Base-by-base conservation (phyloP, 2,329 filamentous ascomycete species). In the Cercospora nicotianae region DNA sequence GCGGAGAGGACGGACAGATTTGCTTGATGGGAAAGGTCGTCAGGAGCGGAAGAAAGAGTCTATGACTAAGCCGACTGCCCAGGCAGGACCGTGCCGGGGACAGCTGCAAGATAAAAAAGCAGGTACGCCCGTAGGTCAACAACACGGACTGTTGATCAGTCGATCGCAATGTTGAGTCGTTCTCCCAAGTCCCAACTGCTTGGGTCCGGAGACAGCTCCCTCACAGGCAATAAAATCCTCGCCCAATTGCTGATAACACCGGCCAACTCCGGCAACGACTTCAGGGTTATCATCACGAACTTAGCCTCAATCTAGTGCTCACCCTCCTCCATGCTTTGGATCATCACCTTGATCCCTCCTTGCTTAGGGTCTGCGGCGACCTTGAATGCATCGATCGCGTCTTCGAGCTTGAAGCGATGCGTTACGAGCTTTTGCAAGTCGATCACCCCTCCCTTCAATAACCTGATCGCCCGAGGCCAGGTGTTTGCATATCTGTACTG, bases 401-500 rank as follows among this genome's bases (percentile, higher is more conserved):
- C 90, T 82, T 97, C 94, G 42, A 98, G 82, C 72, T 86, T 83
- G 82, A 91, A 97, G 18, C 92, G 87, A 83, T 98, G 94, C 48
- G 94, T 97, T 39, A 97, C 93, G 69, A 98, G 82, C 81, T 87
- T 91, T 75, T 86, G 87, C 77, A 97, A 82, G 78, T 96, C 89
- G 75, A 98, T 87, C 3, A 97, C 87, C 1, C 92, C 92, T 77
- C 90, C 93, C 83, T 93, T 88, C 42, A 98, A 86, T 72, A 98
- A 83, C 59, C 94, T 87, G 73, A 98, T 97, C 53, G 95, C 94
- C 70, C 92, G 88, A 36, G 94, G 95, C 94, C 94, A 98, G 23
- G 93, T 97, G 83, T 98, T 97, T 83, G 87, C 87, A 84, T 98
- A 98, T 69, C 95, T 88, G 84, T 98, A 98, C 83, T 98, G 94